Evolutionary conservation across 208 protist species (phyloP).

Genomic region (Wallacemonas collosoma): DNA sequence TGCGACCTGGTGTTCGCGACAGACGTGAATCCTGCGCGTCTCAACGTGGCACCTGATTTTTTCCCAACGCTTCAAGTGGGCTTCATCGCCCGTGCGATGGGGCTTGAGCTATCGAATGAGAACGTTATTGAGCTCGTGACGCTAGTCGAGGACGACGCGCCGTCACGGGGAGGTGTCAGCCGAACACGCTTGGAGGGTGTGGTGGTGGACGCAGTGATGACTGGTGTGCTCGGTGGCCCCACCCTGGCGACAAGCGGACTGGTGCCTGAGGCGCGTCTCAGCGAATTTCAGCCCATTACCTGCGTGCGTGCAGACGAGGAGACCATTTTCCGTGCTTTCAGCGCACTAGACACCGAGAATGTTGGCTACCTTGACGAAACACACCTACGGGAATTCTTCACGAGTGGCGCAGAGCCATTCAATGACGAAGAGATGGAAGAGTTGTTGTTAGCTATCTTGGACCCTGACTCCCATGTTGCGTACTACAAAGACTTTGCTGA

Average conservation of each 20-base stretch:
- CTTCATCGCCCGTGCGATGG: conserved; percentile 83
- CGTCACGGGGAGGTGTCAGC: conserved; percentile 64
- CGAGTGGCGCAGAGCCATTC: conserved; percentile 58
- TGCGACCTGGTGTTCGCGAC: conserved; percentile 28
- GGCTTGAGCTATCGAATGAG: conserved; percentile 72
- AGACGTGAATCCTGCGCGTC: conserved; percentile 15
- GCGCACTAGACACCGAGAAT: conserved; percentile 53
- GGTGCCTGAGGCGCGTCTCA: conserved; percentile 8
- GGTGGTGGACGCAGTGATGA: conserved; percentile 79
- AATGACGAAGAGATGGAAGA: conserved; percentile 79
- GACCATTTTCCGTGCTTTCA: conserved; percentile 72
- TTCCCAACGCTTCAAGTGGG: conserved; percentile 79
- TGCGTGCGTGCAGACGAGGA: conserved; percentile 60
- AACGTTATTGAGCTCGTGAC: conserved; percentile 64
- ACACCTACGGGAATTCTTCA: conserved; percentile 66
- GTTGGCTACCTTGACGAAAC: conserved; percentile 72
- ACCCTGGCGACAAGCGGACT: conserved; percentile 25
- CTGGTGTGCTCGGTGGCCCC: conserved; percentile 58
- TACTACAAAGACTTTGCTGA: conserved; percentile 87
- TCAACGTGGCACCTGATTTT: conserved; percentile 17
- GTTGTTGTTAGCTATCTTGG: conserved; percentile 71
- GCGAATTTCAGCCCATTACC: conserved; percentile 22
- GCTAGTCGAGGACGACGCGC: conserved; percentile 70
- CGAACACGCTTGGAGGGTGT: conserved; percentile 42
- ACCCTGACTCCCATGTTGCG: conserved; percentile 69